A percentile compares a stretch with the other conserved stretches of the same genome.
Evolutionary conservation across 345 rosid genomes (phyloP).

Genomic region (Abelmoschus esculentus): DNA sequence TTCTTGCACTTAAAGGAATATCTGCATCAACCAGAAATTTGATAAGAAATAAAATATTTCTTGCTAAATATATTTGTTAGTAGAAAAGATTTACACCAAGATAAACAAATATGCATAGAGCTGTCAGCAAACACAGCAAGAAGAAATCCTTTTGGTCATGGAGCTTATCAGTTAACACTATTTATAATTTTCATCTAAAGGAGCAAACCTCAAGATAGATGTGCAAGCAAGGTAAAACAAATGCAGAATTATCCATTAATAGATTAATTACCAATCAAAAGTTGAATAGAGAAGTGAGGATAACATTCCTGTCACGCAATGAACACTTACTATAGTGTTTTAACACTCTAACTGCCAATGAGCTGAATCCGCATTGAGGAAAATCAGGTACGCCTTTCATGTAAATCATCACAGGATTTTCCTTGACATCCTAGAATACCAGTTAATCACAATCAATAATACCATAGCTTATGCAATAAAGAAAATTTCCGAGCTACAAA

Average conservation of each 20-base stretch:
- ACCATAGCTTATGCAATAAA: not conserved
- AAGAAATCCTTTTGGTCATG: not conserved
- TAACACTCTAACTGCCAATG: slow-evolving; percentile 77
- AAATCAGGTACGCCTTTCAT: slow-evolving; percentile 92
- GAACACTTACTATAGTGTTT: slow-evolving; percentile 52
- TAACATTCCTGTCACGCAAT: not conserved
- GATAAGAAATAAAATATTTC: not conserved
- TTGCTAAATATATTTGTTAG: not conserved
- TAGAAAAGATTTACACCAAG: not conserved
- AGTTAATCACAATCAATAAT: slow-evolving; percentile 12
- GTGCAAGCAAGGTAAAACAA: not conserved
- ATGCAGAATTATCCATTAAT: not conserved
- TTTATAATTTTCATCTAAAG: not conserved
- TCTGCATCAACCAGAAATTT: slow-evolving; percentile 34
- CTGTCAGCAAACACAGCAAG: not conserved
- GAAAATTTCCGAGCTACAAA: not conserved
- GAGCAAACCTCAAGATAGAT: not conserved
- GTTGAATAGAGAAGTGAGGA: not conserved
- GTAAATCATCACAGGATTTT: slow-evolving; percentile 86
- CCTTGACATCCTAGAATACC: slow-evolving; percentile 69
- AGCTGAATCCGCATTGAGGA: slow-evolving; percentile 96
- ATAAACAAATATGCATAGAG: not conserved
- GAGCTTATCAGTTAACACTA: not conserved
- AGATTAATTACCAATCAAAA: not conserved
- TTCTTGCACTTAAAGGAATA: slow-evolving; percentile 76